phyloP scores from a whole-genome alignment of 1,139 yeast genomes.

The Saccharomyces uvarum region DNA sequence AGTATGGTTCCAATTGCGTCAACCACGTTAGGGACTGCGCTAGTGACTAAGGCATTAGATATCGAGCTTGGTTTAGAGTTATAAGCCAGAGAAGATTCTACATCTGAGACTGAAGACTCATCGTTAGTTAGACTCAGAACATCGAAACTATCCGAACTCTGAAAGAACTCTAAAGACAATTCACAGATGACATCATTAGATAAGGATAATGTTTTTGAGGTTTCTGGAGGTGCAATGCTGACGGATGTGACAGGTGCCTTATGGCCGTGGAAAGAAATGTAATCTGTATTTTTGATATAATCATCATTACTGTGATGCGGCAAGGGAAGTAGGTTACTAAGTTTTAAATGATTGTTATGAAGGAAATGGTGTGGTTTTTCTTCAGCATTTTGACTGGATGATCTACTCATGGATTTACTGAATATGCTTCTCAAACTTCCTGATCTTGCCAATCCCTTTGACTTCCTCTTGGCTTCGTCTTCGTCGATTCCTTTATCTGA shows the following conservation, averaged over 20 bases:
- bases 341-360: constrained; percentile 22
- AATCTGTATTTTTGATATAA: constrained; percentile 33
- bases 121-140: constrained; percentile 6
- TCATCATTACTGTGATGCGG: constrained; percentile 22
- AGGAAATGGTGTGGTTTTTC: constrained; percentile 21
- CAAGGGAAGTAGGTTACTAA: constrained; percentile 2
- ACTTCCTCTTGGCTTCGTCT: constrained; percentile 2
- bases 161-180: constrained; percentile 37
- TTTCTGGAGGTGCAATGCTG: constrained; percentile 66
- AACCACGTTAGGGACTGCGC: constrained; percentile 15
- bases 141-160: constrained; percentile 26
- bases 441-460: constrained; percentile 37
- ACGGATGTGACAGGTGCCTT: constrained; percentile 68
- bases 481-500: constrained; percentile 1
- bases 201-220: constrained; percentile 55
- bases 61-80: constrained; percentile 1
- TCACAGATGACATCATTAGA: constrained; percentile 78
- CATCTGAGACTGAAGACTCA: background rate
- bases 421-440: constrained; percentile 67
- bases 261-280: constrained; percentile 72
- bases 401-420: constrained; percentile 42
- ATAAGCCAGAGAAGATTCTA: constrained; percentile 2
- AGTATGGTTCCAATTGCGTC: constrained; percentile 38
- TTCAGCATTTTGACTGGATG: constrained; percentile 14
- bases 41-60: constrained; percentile 2